Percentiles rank a stretch among this genome's conserved stretches.
phyloP scores from a whole-genome alignment of 192 early-diverging fungal genomes.

The Dispira parvispora region DNA sequence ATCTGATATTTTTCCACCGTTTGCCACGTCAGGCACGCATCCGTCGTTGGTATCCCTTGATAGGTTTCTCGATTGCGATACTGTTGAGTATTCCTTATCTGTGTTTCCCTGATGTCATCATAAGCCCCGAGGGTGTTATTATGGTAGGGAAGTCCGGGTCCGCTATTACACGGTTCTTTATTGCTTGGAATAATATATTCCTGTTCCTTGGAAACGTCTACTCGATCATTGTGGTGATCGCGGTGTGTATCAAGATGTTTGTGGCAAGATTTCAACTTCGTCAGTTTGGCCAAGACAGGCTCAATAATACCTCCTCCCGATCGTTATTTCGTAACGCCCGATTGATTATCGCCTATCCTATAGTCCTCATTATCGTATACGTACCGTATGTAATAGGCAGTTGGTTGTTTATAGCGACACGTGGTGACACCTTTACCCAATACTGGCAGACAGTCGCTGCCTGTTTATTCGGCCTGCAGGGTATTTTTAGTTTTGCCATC shows the following conservation, averaged over 20 bases:
- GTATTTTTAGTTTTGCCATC: constrained; percentile 5
- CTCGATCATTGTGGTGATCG: background rate
- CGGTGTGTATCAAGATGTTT: background rate
- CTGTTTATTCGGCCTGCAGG: background rate
- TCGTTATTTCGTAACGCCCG: background rate
- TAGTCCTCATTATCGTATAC: background rate
- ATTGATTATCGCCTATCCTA: constrained; percentile 7
- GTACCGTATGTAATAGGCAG: background rate
- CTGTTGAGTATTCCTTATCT: background rate
- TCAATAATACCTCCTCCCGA: background rate
- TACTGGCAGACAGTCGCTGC: background rate
- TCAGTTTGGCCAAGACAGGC: background rate
- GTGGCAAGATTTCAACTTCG: background rate
- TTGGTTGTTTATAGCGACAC: background rate
- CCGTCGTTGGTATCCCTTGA: background rate
- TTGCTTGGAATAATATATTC: background rate
- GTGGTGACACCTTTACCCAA: background rate
- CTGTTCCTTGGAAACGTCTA: background rate
- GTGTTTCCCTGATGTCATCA: background rate
- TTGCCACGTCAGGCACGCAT: background rate
- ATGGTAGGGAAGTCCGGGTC: background rate
- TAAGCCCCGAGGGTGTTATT: background rate
- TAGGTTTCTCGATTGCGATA: background rate
- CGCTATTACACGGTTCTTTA: background rate
- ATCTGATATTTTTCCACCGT: background rate